Evolutionary conservation across 352 stramenopile genomes (phyloP).

Genomic region (Globisporangium irregulare): DNA sequence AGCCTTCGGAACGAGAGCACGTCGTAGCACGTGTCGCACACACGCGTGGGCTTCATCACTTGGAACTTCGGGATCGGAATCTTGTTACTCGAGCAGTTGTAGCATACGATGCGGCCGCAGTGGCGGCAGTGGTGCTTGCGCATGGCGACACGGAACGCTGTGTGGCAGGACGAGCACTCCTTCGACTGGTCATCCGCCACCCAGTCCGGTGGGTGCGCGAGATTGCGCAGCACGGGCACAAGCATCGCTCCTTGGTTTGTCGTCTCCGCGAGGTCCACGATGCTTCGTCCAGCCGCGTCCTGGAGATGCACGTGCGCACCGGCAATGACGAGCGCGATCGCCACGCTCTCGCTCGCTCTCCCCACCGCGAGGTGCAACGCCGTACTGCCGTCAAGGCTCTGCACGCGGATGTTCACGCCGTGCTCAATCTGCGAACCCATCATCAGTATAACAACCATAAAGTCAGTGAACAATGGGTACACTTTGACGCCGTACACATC

Average conservation of each 20-base stretch:
- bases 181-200: constrained; percentile 64
- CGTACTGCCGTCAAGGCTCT: constrained; percentile 85
- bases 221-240: constrained; percentile 77
- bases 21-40: constrained; percentile 85
- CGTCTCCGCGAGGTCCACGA: constrained; percentile 81
- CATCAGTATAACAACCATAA: background rate
- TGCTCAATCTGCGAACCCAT: constrained; percentile 61
- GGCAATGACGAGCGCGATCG: constrained; percentile 66
- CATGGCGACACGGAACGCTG: constrained; percentile 76
- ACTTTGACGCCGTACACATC: background rate
- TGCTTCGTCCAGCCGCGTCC: constrained; percentile 75
- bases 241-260: constrained; percentile 80
- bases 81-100: constrained; percentile 85
- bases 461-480: background rate
- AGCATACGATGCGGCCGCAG: constrained; percentile 80
- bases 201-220: constrained; percentile 58
- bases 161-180: constrained; percentile 74
- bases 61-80: constrained; percentile 86
- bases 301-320: constrained; percentile 77
- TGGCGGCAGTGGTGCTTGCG: constrained; percentile 83
- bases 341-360: constrained; percentile 65
- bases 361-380: constrained; percentile 77
- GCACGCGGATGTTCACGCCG: constrained; percentile 67
- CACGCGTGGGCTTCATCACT: constrained; percentile 56
- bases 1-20: constrained; percentile 80